A percentile compares a stretch with the other conserved stretches of the same genome.
Evolutionary conservation across 208 protist species (phyloP).

Genomic region (Leishmania aethiopica): DNA sequence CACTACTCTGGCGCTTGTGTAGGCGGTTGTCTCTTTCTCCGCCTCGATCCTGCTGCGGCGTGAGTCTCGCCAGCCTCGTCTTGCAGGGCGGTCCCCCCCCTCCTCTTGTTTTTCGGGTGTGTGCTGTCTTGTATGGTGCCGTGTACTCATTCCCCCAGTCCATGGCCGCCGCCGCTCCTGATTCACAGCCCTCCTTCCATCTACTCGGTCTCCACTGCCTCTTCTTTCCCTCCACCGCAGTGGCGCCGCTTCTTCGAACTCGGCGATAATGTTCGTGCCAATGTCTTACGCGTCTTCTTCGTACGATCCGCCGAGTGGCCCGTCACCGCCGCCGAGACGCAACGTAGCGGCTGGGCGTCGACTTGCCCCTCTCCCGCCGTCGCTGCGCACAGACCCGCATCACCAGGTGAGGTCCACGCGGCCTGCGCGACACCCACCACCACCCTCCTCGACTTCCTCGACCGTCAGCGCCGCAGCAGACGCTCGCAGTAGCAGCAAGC

Average conservation of each 20-base stretch:
- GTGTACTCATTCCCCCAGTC: background rate
- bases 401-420: background rate
- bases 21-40: background rate
- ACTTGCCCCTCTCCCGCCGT: conserved; percentile 18
- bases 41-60: background rate
- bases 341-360: conserved; percentile 20
- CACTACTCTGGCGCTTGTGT: too few relatives aligned
- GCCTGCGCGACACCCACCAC: background rate
- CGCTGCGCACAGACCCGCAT: background rate
- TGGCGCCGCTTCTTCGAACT: too few relatives aligned
- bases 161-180: background rate
- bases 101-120: background rate
- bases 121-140: background rate
- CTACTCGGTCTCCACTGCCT: background rate
- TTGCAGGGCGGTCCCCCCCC: background rate
- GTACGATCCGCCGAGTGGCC: background rate
- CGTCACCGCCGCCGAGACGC: background rate
- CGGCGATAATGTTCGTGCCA: background rate
- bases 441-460: background rate
- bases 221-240: background rate
- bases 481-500: conserved; percentile 7
- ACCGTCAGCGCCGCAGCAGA: background rate
- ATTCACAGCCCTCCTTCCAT: background rate
- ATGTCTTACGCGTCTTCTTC: background rate
- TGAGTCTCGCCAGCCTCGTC: background rate